Conservation (phyloP, 768 basidiomycete species). For the Podaxis carcinomalis region DNA sequence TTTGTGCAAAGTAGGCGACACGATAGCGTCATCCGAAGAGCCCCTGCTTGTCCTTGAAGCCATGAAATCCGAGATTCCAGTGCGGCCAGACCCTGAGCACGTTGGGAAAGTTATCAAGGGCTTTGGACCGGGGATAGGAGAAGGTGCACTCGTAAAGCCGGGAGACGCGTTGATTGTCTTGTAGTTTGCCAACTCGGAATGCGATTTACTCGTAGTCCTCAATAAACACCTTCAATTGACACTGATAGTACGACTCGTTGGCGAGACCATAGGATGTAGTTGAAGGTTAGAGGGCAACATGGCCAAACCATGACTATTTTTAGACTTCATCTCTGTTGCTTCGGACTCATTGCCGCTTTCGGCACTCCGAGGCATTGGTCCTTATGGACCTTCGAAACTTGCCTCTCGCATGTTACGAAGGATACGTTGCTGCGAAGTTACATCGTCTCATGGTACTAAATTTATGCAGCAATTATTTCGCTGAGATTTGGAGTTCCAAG, state of each 20-base stretch:
- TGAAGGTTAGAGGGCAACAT: not conserved
- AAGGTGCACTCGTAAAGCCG: slow-evolving; percentile 40
- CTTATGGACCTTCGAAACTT: not conserved
- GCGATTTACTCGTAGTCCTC: not conserved
- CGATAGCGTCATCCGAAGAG: slow-evolving; percentile 34
- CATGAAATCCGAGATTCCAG: slow-evolving; percentile 61
- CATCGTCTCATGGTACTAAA: not conserved
- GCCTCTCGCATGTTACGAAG: not conserved
- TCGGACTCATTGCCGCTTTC: not conserved
- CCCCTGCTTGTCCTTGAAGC: slow-evolving; percentile 53
- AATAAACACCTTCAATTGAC: not conserved
- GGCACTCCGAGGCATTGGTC: not conserved
- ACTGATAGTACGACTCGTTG: not conserved
- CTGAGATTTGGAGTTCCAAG: not conserved
- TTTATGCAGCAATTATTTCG: slow-evolving; percentile 3
- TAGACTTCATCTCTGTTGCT: not conserved
- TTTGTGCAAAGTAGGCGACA: slow-evolving; percentile 36
- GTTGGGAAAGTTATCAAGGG: slow-evolving; percentile 38
- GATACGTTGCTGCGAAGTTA: not conserved
- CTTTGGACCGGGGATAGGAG: slow-evolving; percentile 35
- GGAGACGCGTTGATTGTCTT: slow-evolving; percentile 43
- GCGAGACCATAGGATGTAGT: not conserved
- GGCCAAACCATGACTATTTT: not conserved
- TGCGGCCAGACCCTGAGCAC: slow-evolving; percentile 40
- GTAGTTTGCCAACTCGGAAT: not conserved